Evolutionary conservation across 2,329 filamentous ascomycete species (phyloP), one percentile per base, ranked within the genome.

Genomic region (Scedosporium dehoogii): DNA sequence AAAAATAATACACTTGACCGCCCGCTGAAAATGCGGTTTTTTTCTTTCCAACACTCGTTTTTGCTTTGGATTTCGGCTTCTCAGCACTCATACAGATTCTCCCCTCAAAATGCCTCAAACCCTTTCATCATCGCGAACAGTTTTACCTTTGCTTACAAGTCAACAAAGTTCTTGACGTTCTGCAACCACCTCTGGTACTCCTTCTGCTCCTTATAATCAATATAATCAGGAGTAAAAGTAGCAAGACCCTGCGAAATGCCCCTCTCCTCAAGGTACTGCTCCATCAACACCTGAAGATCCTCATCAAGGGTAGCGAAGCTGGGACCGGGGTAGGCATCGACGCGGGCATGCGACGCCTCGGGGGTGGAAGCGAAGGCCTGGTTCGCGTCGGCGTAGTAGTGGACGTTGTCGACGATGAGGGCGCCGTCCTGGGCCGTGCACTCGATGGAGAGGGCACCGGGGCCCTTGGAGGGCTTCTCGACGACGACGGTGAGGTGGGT

Each of bases 191-290:
- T 79, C 65, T 96, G 79, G 76, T 99, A 99, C 83, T 99, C 94
- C 78, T 87, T 89, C 85, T 97, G 93, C 85, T 99, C 94, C 87
- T 99, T 99, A 78, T 90, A 85, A 73, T 97, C 92, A 72, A 97
- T 92, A 79, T 96, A 99, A 75, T 97, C 92, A 44, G 92, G 91
- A 55, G 96, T 88, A 76, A 97, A 97, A 68, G 92, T 79, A 61
- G 92, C 93, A 69, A 99, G 84, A 64, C 88, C 85, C 69, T 89
- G 87, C 71, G 93, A 91, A 76, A 99, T 85, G 67, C 93, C 94
- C 69, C 94, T 86, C 83, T 97, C 94, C 76, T 96, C 92, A 66
- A 99, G 84, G 79, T 93, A 99, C 69, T 89, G 86, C 83, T 97
- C 93, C 73, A 97, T 82, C 69, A 96, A 83, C 61, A 91, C 83